Evolutionary conservation across 2,329 filamentous ascomycete species (phyloP), one percentile per base, ranked within the genome.

Genomic region (Sarocladium kiliense): DNA sequence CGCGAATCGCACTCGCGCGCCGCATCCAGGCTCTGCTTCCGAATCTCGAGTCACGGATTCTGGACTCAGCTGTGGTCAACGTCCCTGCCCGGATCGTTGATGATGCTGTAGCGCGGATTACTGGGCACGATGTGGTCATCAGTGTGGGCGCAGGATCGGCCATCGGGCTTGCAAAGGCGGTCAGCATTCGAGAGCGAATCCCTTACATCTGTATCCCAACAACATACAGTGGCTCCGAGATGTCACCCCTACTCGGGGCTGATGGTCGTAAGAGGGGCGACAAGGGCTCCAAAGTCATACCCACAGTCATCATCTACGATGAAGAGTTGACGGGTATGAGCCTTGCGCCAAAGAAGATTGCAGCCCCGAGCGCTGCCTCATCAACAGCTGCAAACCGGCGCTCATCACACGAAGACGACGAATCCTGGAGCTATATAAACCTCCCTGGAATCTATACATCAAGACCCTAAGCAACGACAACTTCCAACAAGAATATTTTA

Each of bases 131-230:
- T 64, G 76, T 76, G 26, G 72, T 86, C 39, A 71, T 86, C 44
- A 84, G 80, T 39, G 79, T 87, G 57, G 84, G 84, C 5, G 82
- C 83, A 53, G 81, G 82, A 26, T 84, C 80, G 54, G 84, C 82
- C 2, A 81, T 84, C 54, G 81, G 81, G 1, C 67, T 87, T 19
- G 80, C 80, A 2, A 79, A 81, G 60, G 76, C 78, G 1, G 75
- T 84, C 54, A 75, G 74, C 47, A 68, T 78, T 50, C 73, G 77
- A 39, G 81, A 79, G 32, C 74, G 73, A 0, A 69, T 84, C 32
- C 78, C 78, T 19, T 80, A 84, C 62, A 76, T 84, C 44, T 82
- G 79, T 61, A 78, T 84, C 37, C 81, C 81, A 5, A 84, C 81
- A 2, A 83, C 78, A 0, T 83, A 82, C 62, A 79, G 80, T 34